Base-by-base conservation (phyloP, 2,329 filamentous ascomycete species). In the Neofusicoccum laricinum region DNA sequence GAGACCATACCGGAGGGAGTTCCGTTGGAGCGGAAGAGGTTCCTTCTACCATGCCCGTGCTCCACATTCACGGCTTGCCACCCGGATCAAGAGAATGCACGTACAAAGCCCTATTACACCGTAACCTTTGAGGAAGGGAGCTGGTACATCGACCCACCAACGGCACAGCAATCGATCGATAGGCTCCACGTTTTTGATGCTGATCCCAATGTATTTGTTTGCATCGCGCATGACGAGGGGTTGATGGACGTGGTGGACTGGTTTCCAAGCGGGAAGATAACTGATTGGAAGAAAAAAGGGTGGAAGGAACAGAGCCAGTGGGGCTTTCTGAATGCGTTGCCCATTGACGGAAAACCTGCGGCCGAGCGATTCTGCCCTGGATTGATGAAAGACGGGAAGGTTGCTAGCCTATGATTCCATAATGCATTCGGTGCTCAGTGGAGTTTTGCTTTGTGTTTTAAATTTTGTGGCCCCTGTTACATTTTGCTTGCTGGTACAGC, bases 171-270 rank as follows among this genome's bases (percentile, higher is more conserved):
- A 7, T 72, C 68, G 10, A 65, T 69, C 8, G 64, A 65, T 7
- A 65, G 66, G 64, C 55, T 72, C 53, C 68, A 73, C 46, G 67
- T 67, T 19, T 68, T 73, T 10, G 71, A 72, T 41, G 68, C 66
- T 12, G 66, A 69, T 50, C 68, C 71, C 4, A 64, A 69, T 15
- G 65, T 74, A 0, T 70, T 74, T 12, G 69, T 73, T 2, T 67
- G 71, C 45, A 69, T 74, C 30, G 69, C 72, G 36, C 72, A 74
- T 61, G 72, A 74, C 58, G 66, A 68, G 8, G 70, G 69, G 12
- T 65, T 74, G 2, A 59, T 66, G 57, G 69, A 69, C 63, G 68
- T 69, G 3, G 67, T 73, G 4, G 67, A 70, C 2, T 68, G 68
- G 51, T 74, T 72, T 40, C 72, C 72, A 11, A 66, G 67, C 10